phyloP scores from a whole-genome alignment of 176 grass and related monocot genomes.

The Carex littledalei region DNA sequence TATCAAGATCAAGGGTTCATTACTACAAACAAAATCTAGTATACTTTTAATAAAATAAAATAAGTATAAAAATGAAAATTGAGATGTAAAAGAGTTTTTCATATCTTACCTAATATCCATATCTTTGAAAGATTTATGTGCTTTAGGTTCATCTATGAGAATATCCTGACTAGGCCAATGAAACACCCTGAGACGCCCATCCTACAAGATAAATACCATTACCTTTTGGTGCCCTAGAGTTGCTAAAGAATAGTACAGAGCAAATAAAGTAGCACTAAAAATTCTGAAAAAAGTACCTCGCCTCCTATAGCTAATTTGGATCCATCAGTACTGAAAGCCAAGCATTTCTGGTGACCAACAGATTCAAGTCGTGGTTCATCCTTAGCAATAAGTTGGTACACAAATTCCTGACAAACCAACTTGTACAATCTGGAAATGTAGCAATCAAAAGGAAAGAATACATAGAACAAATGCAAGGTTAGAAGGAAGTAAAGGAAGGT shows the following conservation, averaged over 20 bases:
- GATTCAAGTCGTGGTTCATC: conserved; percentile 56
- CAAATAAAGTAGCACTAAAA: neutral
- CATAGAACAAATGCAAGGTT: neutral
- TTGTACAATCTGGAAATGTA: conserved; percentile 58
- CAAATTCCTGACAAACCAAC: conserved; percentile 54
- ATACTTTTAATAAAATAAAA: conserved; percentile 15
- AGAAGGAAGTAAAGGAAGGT: neutral
- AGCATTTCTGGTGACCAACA: conserved; percentile 78
- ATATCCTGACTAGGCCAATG: conserved; percentile 84
- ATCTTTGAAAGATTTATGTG: conserved; percentile 86
- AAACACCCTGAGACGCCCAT: conserved; percentile 91
- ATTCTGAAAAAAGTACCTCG: conserved; percentile 42
- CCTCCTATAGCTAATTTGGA: conserved; percentile 90
- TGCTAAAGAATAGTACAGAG: neutral
- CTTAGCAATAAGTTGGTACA: conserved; percentile 40
- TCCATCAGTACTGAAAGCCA: conserved; percentile 93
- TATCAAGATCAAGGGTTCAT: neutral
- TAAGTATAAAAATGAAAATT: neutral
- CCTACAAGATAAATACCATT: conserved; percentile 36
- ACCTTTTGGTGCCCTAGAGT: neutral
- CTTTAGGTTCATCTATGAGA: conserved; percentile 92
- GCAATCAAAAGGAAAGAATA: neutral
- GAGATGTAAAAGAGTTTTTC: neutral
- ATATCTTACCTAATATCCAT: conserved; percentile 91
- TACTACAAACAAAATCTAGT: neutral